These are phyloP conservation scores for Fusarium palustre DNA, from an alignment of 2,329 filamentous ascomycete species.

Conservation along the genomic window DNA sequence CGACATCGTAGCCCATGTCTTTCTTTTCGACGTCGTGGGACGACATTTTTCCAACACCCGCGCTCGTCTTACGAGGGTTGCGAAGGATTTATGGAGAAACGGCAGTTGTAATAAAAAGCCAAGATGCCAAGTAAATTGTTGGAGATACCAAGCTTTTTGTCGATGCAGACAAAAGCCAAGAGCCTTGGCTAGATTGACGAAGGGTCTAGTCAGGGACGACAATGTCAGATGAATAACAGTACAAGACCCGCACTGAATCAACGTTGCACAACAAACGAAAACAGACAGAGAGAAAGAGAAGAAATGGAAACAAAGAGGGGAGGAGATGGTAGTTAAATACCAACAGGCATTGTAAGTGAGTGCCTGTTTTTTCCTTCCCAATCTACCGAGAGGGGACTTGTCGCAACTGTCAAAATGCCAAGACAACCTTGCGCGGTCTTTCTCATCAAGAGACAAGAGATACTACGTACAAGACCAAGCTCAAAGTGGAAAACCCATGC, in stretches of 20 bases:
- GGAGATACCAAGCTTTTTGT: conserved; percentile 22
- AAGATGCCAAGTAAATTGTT: conserved; percentile 24
- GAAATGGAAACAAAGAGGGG: neutral
- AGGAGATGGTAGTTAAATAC: conserved; percentile 25
- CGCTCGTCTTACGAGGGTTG: neutral
- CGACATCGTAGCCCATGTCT: conserved; percentile 41
- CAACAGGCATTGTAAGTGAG: conserved; percentile 1
- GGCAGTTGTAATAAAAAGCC: neutral
- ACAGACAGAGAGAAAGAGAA: neutral
- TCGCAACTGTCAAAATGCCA: conserved; percentile 15
- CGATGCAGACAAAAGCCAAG: conserved; percentile 3
- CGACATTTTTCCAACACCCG: conserved; percentile 4
- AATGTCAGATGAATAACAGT: neutral
- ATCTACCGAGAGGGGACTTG: neutral
- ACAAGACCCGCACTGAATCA: conserved; percentile 10
- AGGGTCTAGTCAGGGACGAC: conserved; percentile 1
- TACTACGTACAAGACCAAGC: conserved; percentile 25
- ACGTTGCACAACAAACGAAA: conserved; percentile 27
- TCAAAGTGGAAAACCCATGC: conserved; percentile 37
- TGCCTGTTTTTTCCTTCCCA: neutral
- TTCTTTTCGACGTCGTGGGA: conserved; percentile 45
- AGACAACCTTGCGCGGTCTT: conserved; percentile 4
- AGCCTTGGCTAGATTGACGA: conserved; percentile 18
- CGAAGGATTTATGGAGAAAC: neutral
- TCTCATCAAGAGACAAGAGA: neutral